Evolutionary conservation across 2,329 filamentous ascomycete species (phyloP).

Genomic region (Trichoderma afroharzianum): DNA sequence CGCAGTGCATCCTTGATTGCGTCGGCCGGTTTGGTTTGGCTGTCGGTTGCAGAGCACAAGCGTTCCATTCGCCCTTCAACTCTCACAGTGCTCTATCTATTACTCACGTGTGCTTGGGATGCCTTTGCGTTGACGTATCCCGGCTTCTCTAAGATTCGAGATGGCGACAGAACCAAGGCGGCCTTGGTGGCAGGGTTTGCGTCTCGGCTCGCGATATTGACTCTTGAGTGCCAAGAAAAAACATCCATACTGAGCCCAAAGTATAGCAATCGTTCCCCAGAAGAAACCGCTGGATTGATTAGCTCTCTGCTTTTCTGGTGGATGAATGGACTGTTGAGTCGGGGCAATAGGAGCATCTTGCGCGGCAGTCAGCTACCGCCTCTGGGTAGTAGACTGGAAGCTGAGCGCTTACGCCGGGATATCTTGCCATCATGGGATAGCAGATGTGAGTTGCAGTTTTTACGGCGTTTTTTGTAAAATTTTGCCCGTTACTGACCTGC

Average conservation of each 20-base stretch:
- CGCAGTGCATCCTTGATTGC: not conserved
- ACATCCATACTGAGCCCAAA: not conserved
- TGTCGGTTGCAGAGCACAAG: conserved; percentile 5
- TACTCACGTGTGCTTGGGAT: not conserved
- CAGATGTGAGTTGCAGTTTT: not conserved
- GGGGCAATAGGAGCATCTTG: conserved; percentile 9
- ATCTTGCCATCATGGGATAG: not conserved
- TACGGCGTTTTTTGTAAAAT: not conserved
- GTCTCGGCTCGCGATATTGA: not conserved
- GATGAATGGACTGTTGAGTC: conserved; percentile 6
- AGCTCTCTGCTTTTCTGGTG: conserved; percentile 15
- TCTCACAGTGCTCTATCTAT: not conserved
- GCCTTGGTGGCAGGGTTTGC: not conserved
- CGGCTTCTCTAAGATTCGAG: not conserved
- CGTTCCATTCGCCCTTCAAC: conserved; percentile 9
- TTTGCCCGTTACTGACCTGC: not conserved
- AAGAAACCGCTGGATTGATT: conserved; percentile 7
- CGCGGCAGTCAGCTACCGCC: not conserved
- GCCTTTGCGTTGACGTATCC: not conserved
- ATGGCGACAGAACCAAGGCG: not conserved
- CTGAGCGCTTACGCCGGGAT: not conserved
- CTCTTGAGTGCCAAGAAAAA: conserved; percentile 4
- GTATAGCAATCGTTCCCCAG: not conserved
- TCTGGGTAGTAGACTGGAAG: not conserved
- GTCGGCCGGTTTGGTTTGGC: not conserved